A percentile compares a stretch with the other conserved stretches of the same genome.
phyloP scores from a whole-genome alignment of 2,329 filamentous ascomycete genomes.

The Phoma sp. region DNA sequence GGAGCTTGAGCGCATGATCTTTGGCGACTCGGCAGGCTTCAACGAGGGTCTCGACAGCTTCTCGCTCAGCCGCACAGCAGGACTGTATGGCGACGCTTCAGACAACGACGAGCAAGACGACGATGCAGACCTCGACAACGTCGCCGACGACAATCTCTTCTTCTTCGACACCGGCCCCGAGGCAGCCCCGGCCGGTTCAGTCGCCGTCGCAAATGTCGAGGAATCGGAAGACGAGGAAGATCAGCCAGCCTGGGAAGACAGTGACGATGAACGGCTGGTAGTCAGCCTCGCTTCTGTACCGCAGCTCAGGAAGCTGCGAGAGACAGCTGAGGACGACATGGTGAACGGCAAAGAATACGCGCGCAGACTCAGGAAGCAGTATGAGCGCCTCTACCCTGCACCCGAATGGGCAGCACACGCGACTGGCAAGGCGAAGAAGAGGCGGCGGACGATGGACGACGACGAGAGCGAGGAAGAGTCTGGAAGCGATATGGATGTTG shows the following conservation, averaged over 20 bases:
- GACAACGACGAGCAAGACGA: constrained; percentile 57
- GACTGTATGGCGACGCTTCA: constrained; percentile 34
- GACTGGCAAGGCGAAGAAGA: constrained; percentile 52
- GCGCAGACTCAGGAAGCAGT: constrained; percentile 79
- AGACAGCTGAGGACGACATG: constrained; percentile 81
- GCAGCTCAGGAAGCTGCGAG: constrained; percentile 80
- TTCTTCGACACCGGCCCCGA: constrained; percentile 73
- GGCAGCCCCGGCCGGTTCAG: constrained; percentile 49
- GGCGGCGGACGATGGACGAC: constrained; percentile 52
- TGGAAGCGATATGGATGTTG: constrained; percentile 62
- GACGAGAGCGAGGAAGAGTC: constrained; percentile 55
- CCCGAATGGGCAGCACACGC: constrained; percentile 66
- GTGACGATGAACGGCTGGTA: constrained; percentile 86
- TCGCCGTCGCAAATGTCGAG: constrained; percentile 48
- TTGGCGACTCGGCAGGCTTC: constrained; percentile 87
- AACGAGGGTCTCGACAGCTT: constrained; percentile 71
- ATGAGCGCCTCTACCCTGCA: constrained; percentile 64
- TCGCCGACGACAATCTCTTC: constrained; percentile 84
- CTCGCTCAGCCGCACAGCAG: constrained; percentile 51
- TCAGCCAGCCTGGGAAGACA: constrained; percentile 84
- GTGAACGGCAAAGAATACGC: constrained; percentile 87
- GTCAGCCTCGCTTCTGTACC: constrained; percentile 80
- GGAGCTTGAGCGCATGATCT: constrained; percentile 84
- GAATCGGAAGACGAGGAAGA: constrained; percentile 49
- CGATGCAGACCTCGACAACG: constrained; percentile 60